Percentiles rank a stretch among this genome's conserved stretches.
Conservation (phyloP, 2,329 filamentous ascomycete genomes). For the Hypoxylon sp. region DNA sequence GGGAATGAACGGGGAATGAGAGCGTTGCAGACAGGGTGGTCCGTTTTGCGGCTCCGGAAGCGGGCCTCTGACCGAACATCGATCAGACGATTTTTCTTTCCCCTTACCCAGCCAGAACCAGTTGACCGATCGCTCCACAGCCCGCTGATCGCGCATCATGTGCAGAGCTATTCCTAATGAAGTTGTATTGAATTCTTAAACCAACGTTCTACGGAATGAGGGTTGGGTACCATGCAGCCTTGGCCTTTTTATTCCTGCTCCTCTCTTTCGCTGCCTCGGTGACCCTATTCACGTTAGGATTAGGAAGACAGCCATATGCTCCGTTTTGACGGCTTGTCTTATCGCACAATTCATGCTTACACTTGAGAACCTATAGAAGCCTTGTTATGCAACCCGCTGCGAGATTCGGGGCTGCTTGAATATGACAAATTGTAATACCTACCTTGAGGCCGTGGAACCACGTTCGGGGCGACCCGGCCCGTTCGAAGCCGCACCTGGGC, state of each 20-base stretch:
- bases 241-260: not conserved
- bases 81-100: slow-evolving; percentile 5
- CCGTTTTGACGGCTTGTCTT: not conserved
- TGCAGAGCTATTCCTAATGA: slow-evolving; percentile 12
- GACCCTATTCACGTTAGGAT: too few relatives aligned
- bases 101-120: slow-evolving; percentile 10
- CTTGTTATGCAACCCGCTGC: too few relatives aligned
- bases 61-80: slow-evolving; percentile 13
- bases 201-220: not conserved
- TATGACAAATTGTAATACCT: not conserved
- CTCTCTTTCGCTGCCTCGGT: not conserved
- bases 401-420: not conserved
- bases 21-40: not conserved
- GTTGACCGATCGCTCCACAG: slow-evolving; percentile 4
- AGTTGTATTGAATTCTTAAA: not conserved
- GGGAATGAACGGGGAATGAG: slow-evolving; percentile 11
- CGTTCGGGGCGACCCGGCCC: not conserved
- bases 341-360: not conserved
- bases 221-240: not conserved
- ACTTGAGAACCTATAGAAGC: not conserved
- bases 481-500: too few relatives aligned
- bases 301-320: too few relatives aligned
- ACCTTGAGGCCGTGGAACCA: too few relatives aligned
- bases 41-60: slow-evolving; percentile 13
- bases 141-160: slow-evolving; percentile 3